Evolutionary conservation across 2,329 filamentous ascomycete species (phyloP).

Genomic region (Ophiostoma sp.): DNA sequence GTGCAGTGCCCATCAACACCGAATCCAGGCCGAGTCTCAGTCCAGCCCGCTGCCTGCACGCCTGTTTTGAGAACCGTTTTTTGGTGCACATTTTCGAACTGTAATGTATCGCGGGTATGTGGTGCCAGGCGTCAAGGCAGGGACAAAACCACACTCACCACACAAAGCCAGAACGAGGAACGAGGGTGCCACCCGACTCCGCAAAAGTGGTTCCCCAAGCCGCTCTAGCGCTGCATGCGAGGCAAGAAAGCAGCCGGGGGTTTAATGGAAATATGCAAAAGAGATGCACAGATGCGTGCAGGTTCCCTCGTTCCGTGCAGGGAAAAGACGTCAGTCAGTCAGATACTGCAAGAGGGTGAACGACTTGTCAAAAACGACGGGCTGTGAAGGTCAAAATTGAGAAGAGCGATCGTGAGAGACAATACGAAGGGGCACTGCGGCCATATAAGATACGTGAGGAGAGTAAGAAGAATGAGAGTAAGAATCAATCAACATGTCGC

Average conservation of each 20-base stretch:
- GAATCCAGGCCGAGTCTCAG: not conserved
- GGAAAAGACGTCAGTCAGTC: not conserved
- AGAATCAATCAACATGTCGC: not conserved
- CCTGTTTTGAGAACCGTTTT: no score
- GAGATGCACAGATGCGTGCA: not conserved
- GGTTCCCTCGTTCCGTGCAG: not conserved
- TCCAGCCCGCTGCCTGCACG: not conserved
- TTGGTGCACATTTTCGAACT: no score
- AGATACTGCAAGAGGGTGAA: not conserved
- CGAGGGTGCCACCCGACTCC: slow-evolving; percentile 20
- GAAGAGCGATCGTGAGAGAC: not conserved
- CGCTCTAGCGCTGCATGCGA: slow-evolving; percentile 20
- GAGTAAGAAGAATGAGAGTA: not conserved
- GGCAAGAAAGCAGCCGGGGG: slow-evolving; percentile 8
- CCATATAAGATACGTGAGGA: not conserved
- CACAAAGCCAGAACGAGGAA: not conserved
- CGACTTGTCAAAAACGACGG: not conserved
- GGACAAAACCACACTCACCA: not conserved
- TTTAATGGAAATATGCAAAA: slow-evolving; percentile 11
- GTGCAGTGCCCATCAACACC: not conserved
- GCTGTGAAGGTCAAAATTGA: not conserved
- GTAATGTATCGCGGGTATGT: no score
- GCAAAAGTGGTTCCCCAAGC: slow-evolving; percentile 27
- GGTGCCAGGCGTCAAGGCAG: no score
- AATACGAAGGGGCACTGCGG: not conserved